Evolutionary conservation across 2,329 filamentous ascomycete species (phyloP).

Genomic region (Beauveria asiatica): DNA sequence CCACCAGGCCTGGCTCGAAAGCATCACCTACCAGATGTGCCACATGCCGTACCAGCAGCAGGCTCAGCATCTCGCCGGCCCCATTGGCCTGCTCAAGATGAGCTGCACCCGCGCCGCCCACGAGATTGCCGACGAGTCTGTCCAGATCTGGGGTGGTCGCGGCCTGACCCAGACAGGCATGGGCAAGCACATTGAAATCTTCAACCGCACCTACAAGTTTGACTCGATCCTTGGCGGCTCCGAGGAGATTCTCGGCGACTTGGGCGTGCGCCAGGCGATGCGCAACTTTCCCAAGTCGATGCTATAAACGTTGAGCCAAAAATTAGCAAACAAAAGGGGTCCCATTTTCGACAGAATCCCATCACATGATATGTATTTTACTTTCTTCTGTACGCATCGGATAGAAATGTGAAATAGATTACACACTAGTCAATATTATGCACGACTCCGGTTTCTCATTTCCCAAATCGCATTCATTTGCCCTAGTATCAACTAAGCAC

Average conservation of each 20-base stretch:
- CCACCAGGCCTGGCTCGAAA: slow-evolving; percentile 80
- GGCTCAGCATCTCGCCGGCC: slow-evolving; percentile 64
- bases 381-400: background rate
- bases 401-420: background rate
- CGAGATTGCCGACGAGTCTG: slow-evolving; percentile 74
- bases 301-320: slow-evolving; percentile 37
- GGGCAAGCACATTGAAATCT: slow-evolving; percentile 76
- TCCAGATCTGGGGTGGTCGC: slow-evolving; percentile 79
- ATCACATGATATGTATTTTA: background rate
- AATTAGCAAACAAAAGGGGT: background rate
- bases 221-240: slow-evolving; percentile 71
- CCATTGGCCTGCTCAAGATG: slow-evolving; percentile 76
- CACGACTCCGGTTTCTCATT: background rate
- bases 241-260: slow-evolving; percentile 73
- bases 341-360: background rate
- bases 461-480: slow-evolving; percentile 3
- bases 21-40: slow-evolving; percentile 81
- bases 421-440: background rate
- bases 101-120: slow-evolving; percentile 68
- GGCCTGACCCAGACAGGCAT: slow-evolving; percentile 75
- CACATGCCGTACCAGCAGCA: slow-evolving; percentile 75
- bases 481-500: slow-evolving; percentile 6
- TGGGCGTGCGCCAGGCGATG: slow-evolving; percentile 78
- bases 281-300: slow-evolving; percentile 78
- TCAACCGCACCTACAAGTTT: slow-evolving; percentile 77